Conservation (phyloP, 345 rosid species). For the Populus alba region DNA sequence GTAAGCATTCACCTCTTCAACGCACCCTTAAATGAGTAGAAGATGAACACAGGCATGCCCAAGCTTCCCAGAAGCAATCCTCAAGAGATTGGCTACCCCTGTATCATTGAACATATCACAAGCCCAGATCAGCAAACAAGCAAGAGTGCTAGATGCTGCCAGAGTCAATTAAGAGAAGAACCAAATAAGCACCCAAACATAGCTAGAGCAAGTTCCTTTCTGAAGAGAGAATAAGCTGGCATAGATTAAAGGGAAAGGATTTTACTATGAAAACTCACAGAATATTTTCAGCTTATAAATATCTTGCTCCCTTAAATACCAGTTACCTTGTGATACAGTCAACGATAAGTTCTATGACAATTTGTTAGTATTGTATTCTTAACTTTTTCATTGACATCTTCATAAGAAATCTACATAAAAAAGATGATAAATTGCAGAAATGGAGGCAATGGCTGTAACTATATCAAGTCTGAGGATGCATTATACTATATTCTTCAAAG, state of each 20-base stretch:
- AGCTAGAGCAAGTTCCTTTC: not conserved
- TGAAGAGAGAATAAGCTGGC: not conserved
- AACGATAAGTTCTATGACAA: not conserved
- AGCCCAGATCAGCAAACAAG: constrained; percentile 11
- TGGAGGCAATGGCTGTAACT: not conserved
- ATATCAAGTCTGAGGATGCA: not conserved
- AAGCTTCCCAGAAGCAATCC: constrained; percentile 98
- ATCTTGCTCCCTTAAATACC: not conserved
- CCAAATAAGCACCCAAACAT: not conserved
- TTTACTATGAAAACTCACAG: not conserved
- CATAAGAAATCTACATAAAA: not conserved
- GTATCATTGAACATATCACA: constrained; percentile 24
- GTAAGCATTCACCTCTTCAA: not conserved
- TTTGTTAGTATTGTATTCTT: not conserved
- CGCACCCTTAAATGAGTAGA: constrained; percentile 80
- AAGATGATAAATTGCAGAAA: not conserved
- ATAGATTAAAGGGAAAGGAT: not conserved
- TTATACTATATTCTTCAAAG: constrained; percentile 4
- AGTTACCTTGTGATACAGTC: not conserved
- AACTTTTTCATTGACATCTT: not conserved
- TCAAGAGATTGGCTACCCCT: constrained; percentile 71
- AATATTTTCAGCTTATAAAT: constrained; percentile 6
- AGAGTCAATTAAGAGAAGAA: not conserved
- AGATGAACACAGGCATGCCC: constrained; percentile 94
- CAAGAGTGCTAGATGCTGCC: not conserved